A percentile compares a stretch with the other conserved stretches of the same genome.
Evolutionary conservation across 768 basidiomycete species (phyloP).

Genomic region (Crassisporium funariophilum): DNA sequence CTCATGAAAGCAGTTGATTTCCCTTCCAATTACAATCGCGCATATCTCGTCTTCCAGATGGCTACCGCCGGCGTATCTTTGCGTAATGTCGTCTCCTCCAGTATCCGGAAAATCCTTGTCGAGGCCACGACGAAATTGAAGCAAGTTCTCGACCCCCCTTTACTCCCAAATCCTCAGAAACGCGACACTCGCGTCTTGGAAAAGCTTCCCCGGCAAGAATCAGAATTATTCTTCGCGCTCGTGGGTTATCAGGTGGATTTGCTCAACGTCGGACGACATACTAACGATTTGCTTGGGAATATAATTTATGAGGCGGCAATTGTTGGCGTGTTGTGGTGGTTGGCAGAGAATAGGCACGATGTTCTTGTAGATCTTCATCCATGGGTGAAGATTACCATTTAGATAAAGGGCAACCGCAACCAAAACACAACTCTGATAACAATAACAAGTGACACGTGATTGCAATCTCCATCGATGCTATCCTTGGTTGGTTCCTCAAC

Average conservation of each 20-base stretch:
- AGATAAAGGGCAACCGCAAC: too few species aligned
- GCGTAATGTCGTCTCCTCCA: conserved; percentile 17
- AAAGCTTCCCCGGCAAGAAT: conserved; percentile 18
- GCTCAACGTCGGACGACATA: conserved; percentile 6
- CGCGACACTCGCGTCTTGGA: conserved; percentile 12
- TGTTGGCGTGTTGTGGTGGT: conserved; percentile 26
- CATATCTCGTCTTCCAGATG: conserved; percentile 25
- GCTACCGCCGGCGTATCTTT: conserved; percentile 15
- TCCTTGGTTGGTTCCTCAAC: too few species aligned
- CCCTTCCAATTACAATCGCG: conserved; percentile 24
- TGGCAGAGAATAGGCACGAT: conserved; percentile 18
- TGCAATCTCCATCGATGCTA: too few species aligned
- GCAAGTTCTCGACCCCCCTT: conserved; percentile 15
- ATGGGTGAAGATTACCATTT: conserved; percentile 12
- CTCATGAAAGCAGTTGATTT: conserved; percentile 14
- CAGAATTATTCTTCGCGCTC: conserved; percentile 22
- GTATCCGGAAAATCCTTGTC: conserved; percentile 15
- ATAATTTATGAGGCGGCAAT: conserved; percentile 26
- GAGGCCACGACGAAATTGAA: conserved; percentile 9
- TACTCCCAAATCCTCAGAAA: background rate
- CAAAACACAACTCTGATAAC: too few species aligned
- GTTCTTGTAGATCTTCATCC: conserved; percentile 14
- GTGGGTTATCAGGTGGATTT: conserved; percentile 17
- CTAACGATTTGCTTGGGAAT: conserved; percentile 21
- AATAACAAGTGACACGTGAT: background rate